These are phyloP conservation scores for Acmispon strigosus DNA, from an alignment of 306 rosid species.

Conservation along the genomic window DNA sequence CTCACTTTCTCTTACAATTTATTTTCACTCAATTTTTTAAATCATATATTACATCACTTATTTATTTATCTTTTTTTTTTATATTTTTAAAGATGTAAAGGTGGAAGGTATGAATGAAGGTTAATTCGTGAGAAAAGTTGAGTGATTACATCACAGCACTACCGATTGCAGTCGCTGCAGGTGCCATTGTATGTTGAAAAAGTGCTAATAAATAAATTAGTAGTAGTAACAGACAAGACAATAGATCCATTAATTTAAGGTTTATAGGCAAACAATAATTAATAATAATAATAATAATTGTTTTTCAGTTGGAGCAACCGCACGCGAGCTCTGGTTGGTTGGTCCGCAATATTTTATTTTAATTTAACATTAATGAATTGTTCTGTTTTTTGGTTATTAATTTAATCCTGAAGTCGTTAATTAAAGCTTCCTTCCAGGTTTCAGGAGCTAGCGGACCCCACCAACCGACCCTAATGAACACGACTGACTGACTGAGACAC, in stretches of 20 bases:
- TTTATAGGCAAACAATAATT: not conserved
- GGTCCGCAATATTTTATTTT: slow-evolving; percentile 32
- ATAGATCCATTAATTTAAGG: slow-evolving; percentile 22
- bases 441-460: slow-evolving; percentile 26
- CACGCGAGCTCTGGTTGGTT: slow-evolving; percentile 72
- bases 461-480: slow-evolving; percentile 50
- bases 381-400: too few relatives aligned
- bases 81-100: too few relatives aligned
- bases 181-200: not conserved
- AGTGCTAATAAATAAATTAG: slow-evolving; percentile 28
- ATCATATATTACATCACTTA: too few relatives aligned
- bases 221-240: slow-evolving; percentile 8
- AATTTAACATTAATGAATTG: not conserved
- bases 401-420: too few relatives aligned
- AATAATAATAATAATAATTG: slow-evolving; percentile 4
- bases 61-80: too few relatives aligned
- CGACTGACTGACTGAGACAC: slow-evolving; percentile 46
- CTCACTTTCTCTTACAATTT: too few relatives aligned
- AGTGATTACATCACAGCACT: not conserved
- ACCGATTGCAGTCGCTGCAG: not conserved
- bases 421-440: not conserved
- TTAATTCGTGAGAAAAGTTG: too few relatives aligned
- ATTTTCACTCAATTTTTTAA: too few relatives aligned
- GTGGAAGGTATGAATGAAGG: too few relatives aligned
- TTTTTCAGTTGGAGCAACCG: slow-evolving; percentile 31